Evolutionary conservation across 179 eudicot species (phyloP).

Genomic region (Sideroxylon spinosum): DNA sequence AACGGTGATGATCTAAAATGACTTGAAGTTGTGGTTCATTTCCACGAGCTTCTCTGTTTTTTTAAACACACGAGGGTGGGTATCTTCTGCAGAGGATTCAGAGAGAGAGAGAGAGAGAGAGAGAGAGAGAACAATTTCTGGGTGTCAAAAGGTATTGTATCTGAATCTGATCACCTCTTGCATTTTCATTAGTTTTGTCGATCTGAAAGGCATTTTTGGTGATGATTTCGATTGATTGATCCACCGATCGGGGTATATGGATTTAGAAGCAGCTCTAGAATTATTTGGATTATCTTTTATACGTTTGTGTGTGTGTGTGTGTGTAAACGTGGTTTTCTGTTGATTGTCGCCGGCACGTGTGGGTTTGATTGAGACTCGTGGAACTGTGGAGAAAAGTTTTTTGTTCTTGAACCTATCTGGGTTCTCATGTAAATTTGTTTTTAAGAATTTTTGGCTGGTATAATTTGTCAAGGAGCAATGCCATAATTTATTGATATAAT

Average conservation of each 20-base stretch:
- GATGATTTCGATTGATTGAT: background rate
- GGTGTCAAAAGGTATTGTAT: no score
- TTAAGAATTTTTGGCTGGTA: no score
- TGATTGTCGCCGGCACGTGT: background rate
- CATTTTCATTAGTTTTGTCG: no score
- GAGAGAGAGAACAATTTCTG: background rate
- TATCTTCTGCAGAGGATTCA: background rate
- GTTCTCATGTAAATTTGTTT: background rate
- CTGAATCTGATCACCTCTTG: no score
- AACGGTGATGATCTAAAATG: background rate
- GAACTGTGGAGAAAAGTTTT: background rate
- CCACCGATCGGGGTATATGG: background rate
- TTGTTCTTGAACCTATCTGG: background rate
- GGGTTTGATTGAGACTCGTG: background rate
- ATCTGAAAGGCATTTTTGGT: no score
- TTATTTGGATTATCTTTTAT: background rate
- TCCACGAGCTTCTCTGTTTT: background rate
- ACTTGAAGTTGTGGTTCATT: conserved; percentile 6
- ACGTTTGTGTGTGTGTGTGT: background rate
- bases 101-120: background rate
- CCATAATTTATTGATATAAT: no score
- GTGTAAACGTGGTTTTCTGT: no score
- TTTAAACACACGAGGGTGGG: conserved; percentile 13
- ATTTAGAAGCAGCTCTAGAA: background rate
- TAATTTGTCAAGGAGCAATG: no score